Evolutionary conservation across 345 rosid species (phyloP).

Genomic region (Excoecaria cochinchinensis): DNA sequence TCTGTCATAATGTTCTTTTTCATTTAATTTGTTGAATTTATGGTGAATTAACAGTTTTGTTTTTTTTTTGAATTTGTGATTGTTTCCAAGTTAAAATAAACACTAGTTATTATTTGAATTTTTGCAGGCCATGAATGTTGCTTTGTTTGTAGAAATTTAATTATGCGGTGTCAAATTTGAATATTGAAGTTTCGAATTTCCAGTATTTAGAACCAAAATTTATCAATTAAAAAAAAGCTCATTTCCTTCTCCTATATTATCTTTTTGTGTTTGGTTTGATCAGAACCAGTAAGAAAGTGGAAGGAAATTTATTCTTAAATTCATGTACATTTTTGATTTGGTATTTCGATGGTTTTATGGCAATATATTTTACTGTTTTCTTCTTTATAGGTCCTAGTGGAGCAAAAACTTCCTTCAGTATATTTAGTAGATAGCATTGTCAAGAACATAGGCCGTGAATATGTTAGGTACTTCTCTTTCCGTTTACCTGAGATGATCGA

Average conservation of each 20-base stretch:
- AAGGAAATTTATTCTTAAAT: neutral
- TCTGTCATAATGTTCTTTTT: no score
- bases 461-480: conserved; percentile 67
- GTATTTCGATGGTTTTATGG: neutral
- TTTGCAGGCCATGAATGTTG: no score
- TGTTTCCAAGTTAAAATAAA: no score
- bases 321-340: neutral
- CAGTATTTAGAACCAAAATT: neutral
- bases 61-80: no score
- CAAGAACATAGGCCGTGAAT: conserved; percentile 87
- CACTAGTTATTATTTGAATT: no score
- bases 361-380: neutral
- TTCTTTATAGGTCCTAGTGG: conserved; percentile 69
- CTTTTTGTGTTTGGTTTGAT: neutral
- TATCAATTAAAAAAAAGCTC: neutral
- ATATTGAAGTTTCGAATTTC: neutral
- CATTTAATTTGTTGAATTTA: no score
- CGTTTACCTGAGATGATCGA: conserved; percentile 89
- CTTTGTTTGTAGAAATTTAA: no score
- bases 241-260: neutral
- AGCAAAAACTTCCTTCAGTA: conserved; percentile 84
- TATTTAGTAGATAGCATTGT: conserved; percentile 98
- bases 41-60: no score
- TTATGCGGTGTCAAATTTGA: no score
- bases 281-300: neutral